phyloP scores from a whole-genome alignment of 164 flowering plant genomes.

The Platanus orientalis region DNA sequence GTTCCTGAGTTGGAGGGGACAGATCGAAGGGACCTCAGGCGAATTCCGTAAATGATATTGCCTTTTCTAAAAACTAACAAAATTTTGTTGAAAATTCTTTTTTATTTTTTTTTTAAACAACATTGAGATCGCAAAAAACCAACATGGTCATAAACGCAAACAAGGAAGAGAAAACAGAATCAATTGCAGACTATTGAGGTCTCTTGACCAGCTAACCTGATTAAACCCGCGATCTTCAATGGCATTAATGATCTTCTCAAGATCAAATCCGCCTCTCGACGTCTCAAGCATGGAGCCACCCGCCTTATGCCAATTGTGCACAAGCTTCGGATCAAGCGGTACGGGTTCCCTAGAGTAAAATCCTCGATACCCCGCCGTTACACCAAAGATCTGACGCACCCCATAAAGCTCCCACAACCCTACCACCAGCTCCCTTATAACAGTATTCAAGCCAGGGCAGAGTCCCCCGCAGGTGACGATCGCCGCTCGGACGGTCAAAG shows the following conservation, averaged over 20 bases:
- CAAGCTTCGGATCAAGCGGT: constrained; percentile 48
- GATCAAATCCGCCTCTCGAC: constrained; percentile 79
- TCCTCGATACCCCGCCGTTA: constrained; percentile 70
- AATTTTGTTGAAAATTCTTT: too few relatives aligned
- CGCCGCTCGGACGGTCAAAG: constrained; percentile 39
- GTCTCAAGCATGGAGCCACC: constrained; percentile 77
- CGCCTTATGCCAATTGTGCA: constrained; percentile 56
- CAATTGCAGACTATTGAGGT: too few relatives aligned
- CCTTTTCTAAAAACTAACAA: too few relatives aligned
- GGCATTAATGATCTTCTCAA: constrained; percentile 57
- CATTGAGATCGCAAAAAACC: too few relatives aligned
- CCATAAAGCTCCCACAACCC: constrained; percentile 76
- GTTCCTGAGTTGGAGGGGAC: too few relatives aligned
- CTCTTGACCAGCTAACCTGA: constrained; percentile 39
- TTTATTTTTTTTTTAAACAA: too few relatives aligned
- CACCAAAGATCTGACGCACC: constrained; percentile 59
- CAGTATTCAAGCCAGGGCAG: constrained; percentile 86
- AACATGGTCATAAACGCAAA: neutral
- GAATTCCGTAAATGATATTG: too few relatives aligned
- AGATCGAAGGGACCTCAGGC: too few relatives aligned
- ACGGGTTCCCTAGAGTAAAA: constrained; percentile 54
- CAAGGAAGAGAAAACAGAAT: neutral
- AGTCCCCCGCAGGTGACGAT: constrained; percentile 87
- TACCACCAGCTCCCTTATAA: constrained; percentile 71
- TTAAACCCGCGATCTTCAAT: constrained; percentile 52